Base-by-base conservation (phyloP, 148 eudicot species). In the Cornus kousa region DNA sequence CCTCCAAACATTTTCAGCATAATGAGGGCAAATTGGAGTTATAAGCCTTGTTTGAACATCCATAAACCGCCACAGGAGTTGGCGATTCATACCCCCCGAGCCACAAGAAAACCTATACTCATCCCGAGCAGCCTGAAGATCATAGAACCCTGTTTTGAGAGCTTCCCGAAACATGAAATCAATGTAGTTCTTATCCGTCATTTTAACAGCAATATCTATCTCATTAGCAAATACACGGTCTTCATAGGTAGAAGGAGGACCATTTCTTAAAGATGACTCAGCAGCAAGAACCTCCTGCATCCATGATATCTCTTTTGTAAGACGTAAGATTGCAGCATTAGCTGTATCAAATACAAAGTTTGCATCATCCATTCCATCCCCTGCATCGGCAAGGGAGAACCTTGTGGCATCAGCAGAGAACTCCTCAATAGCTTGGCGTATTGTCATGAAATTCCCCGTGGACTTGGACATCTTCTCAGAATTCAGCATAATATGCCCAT, bases 391-490 rank as follows among this genome's bases (percentile, higher is more conserved):
- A 83, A 95, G 97, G 17, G 96, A 87, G 81, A 95, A 95, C 59
- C 93, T 79, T 7, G 93, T 90, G 70, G 95, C 93, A 83, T 93
- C 98, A 23, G 98, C 97, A 24, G 98, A 91, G 71, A 91, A 95
- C 77, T 95, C 97, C 71, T 89, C 84, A 66, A 93, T 95, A 16
- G 97, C 94, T 79, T 95, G 82, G 0, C 89, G 86, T 28, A 93
- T 79, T 11, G 98, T 95, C 80, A 90, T 83, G 86, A 93, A 95
- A 74, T 95, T 95, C 20, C 98, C 98, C 0, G 97, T 95, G 32
- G 98, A 95, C 82, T 95, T 95, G 59, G 98, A 95, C 98, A 95
- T 95, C 80, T 95, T 95, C 87, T 95, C 98, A 4, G 97, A 83
- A 48, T 95, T 95, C 43, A 95, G 74, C 91, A 95, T 86, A 72